Conservation (phyloP, 495 filamentous ascomycete genomes). For the Trichoderma asperelloides region DNA sequence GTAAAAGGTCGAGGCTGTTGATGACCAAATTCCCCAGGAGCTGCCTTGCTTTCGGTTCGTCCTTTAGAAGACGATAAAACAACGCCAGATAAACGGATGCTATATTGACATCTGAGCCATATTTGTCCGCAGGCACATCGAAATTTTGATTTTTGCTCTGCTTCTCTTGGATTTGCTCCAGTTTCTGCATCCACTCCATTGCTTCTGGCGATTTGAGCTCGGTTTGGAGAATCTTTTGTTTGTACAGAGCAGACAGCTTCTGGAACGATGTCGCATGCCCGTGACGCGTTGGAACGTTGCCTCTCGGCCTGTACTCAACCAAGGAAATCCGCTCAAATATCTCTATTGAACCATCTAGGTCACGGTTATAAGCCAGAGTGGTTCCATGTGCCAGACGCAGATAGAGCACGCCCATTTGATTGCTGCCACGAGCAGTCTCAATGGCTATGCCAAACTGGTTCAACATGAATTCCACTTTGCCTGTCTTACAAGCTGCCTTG, state of each 20-base stretch:
- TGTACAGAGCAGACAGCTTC: conserved; percentile 9
- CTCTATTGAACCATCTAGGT: neutral
- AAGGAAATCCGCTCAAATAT: conserved; percentile 9
- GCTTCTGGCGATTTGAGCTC: neutral
- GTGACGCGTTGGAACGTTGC: conserved; percentile 3
- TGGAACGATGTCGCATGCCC: conserved; percentile 3
- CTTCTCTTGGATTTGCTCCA: conserved; percentile 8
- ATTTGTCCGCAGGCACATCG: conserved; percentile 6
- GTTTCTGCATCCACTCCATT: neutral
- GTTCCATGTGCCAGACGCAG: conserved; percentile 9
- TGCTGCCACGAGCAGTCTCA: neutral
- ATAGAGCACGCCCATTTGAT: conserved; percentile 2
- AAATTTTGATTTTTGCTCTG: conserved; percentile 9
- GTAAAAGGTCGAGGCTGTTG: conserved; percentile 7
- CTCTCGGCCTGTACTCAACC: conserved; percentile 7
- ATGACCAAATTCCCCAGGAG: neutral
- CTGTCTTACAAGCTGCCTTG: conserved; percentile 3
- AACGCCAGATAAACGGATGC: conserved; percentile 10
- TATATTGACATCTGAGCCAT: conserved; percentile 7
- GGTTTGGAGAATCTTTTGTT: neutral
- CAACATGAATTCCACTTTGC: neutral
- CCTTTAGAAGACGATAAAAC: conserved; percentile 3
- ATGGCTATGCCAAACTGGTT: conserved; percentile 1
- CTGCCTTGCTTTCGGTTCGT: neutral
- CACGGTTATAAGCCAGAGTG: neutral